Base-by-base conservation (phyloP, 2,329 filamentous ascomycete species). In the Phoma sp. region DNA sequence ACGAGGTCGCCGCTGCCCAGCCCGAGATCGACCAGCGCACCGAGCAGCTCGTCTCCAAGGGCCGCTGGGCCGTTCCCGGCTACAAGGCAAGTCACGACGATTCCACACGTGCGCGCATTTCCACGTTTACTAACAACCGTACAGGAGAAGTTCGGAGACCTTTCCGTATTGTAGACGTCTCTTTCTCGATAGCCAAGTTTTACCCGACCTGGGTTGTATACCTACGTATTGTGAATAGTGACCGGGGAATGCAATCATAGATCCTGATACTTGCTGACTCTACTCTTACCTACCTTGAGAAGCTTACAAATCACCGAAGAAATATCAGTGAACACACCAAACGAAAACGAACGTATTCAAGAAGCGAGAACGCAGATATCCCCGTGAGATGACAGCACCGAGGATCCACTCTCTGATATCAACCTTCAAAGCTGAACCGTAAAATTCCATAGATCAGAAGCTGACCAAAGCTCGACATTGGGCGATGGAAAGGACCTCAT, bases 1-100 rank as follows among this genome's bases (percentile, higher is more conserved):
- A 98, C 78, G 95, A 99, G 75, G 90, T 99, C 78, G 91, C 91
- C 61, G 87, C 91, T 69, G 95, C 94, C 71, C 91, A 93, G 79
- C 93, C 95, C 72, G 94, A 96, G 68, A 97, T 99, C 79, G 94
- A 98, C 82, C 88, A 96, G 87, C 96, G 96, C 86, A 96, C 94
- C 71, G 82, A 88, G 73, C 88, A 95, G 82, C 87, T 99, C 77
- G 93, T 99, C 65, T 91, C 91, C 80, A 97, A 96, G 89, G 94
- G 94, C 79, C 91, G 92, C 87, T 99, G 95, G 95, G 86, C 88
- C 83, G 93, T 96, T 75, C 93, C 95, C 63, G 95, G 95, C 77
- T 99, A 99, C 90, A 96, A 97, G 92, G 94, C 94, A 83, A 72
- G 88, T 80, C 60, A 24, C 24, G 12, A 10, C 24, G 15, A 19